Base-by-base conservation (phyloP, 306 rosid genomes). In the cucumber (Cucumis sativus) region DNA sequence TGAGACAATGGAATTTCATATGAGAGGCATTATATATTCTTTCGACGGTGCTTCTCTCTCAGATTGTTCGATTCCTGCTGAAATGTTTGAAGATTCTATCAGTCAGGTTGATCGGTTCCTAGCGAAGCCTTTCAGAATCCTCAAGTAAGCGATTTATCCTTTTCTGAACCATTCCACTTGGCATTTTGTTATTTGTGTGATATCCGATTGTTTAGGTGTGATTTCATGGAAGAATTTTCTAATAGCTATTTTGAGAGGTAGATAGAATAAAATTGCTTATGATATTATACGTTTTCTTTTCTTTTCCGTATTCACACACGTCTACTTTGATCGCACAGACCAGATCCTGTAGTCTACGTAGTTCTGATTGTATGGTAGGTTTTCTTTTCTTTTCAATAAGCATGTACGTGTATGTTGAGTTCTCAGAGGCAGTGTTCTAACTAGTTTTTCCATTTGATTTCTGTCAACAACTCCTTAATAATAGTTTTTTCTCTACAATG, bases 111-210 rank as follows among this genome's bases (percentile, higher is more conserved):
- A 91, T 81, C 98, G 84, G 87, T 94, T 94, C 78, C 91, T 94
- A 89, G 92, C 21, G 91, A 91, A 78, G 96, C 95, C 43, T 75
- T 94, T 84, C 97, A 87, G 83, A 94, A 91, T 80, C 95, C 93
- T 78, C 87, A 6, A 78, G 98, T 90, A 83, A 75, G 91, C 76
- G 12, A 7, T 21, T 69, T 14, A 69, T 69, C n/a, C 54, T 40
- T 41, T 8, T 67, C 54, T 41, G 55, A 67, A 67, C 33, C 54
- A 67, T 40, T 67, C 30, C 33, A 40, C 17, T 40, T 40, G 10
- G 10, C 73, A 5, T 40, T 17, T 1, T 40, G 73, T 40, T n/a
- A n/a, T 67, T 17, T 18, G 16, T 18, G 28, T 0, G 7, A 3
- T 66, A 39, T 66, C 9, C 6, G 54, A n/a, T 40, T 14, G 17